Percentiles rank a stretch among this genome's conserved stretches.
phyloP scores from a whole-genome alignment of 2,329 filamentous ascomycete genomes.

The Beauveria asiatica region DNA sequence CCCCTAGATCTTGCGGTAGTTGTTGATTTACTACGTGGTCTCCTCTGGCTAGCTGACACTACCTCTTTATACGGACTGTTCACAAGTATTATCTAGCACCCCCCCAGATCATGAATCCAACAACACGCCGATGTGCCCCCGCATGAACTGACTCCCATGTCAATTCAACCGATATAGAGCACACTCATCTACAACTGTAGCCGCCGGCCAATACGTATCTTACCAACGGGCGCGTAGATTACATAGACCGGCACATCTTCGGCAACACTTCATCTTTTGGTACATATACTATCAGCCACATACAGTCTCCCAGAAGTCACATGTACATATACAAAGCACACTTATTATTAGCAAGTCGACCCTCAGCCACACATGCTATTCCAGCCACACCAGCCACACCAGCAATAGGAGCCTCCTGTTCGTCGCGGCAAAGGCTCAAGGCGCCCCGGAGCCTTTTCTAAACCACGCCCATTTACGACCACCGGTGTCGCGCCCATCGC shows the following conservation, averaged over 20 bases:
- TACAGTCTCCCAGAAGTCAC: fast-evolving
- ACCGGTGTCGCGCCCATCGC: slow-evolving; percentile 7
- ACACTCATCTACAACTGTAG: not conserved
- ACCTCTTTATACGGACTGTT: too few species aligned
- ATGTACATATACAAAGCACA: not conserved
- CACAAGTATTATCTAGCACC: too few species aligned
- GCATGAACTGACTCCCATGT: too few species aligned
- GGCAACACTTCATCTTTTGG: not conserved
- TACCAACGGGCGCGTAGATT: not conserved
- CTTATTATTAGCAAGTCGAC: too few species aligned
- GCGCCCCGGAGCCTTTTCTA: not conserved
- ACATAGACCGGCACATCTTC: not conserved
- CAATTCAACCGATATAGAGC: not conserved
- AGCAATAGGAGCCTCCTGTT: slow-evolving; percentile 5
- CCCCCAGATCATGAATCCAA: too few species aligned
- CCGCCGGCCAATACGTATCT: not conserved
- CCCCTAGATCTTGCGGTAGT: too few species aligned
- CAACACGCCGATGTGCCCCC: too few species aligned
- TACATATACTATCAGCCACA: not conserved
- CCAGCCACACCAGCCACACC: slow-evolving; percentile 3
- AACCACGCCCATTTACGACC: slow-evolving; percentile 7
- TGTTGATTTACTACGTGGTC: too few species aligned
- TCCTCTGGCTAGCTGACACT: too few species aligned
- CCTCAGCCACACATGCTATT: not conserved
- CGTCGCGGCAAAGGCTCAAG: slow-evolving; percentile 10